Evolutionary conservation across 805 yeast species (phyloP).

Genomic region (Sugiyamaella chiloensis): DNA sequence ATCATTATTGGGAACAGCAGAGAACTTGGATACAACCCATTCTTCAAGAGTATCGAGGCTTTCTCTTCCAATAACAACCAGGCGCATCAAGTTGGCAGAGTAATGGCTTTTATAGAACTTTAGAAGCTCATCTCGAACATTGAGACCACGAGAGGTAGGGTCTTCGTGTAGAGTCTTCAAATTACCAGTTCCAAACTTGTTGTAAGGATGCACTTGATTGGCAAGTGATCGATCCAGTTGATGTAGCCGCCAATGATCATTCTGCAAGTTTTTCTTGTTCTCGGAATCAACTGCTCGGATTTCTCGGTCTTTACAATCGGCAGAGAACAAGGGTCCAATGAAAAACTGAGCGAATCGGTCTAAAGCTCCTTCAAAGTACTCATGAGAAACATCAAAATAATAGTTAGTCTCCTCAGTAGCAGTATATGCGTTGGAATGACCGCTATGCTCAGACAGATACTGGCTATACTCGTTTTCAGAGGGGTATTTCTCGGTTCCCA

Average conservation of each 20-base stretch:
- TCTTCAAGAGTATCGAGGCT: conserved; percentile 63
- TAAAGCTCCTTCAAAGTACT: conserved; percentile 77
- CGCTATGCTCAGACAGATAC: conserved; percentile 79
- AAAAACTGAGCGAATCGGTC: conserved; percentile 94
- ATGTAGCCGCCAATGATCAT: conserved; percentile 81
- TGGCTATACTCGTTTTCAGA: conserved; percentile 69
- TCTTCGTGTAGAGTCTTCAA: conserved; percentile 62
- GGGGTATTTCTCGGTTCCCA: conserved; percentile 78
- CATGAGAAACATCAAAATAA: conserved; percentile 77
- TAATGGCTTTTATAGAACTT: conserved; percentile 70
- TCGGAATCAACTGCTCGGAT: conserved; percentile 94
- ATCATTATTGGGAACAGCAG: conserved; percentile 54
- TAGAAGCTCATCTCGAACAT: conserved; percentile 77
- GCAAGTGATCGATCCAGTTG: conserved; percentile 77
- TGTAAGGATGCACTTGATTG: conserved; percentile 75
- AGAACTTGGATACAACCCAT: conserved; percentile 68
- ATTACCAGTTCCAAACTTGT: conserved; percentile 90
- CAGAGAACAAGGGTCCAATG: conserved; percentile 72
- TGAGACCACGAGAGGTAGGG: conserved; percentile 58
- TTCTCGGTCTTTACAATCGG: conserved; percentile 82
- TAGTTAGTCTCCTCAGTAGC: conserved; percentile 86
- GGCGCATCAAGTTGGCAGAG: conserved; percentile 84
- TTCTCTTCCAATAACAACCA: conserved; percentile 82
- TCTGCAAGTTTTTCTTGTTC: conserved; percentile 89
- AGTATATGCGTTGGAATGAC: conserved; percentile 89